phyloP scores from a whole-genome alignment of 768 basidiomycete genomes.

The Mycena rosella region DNA sequence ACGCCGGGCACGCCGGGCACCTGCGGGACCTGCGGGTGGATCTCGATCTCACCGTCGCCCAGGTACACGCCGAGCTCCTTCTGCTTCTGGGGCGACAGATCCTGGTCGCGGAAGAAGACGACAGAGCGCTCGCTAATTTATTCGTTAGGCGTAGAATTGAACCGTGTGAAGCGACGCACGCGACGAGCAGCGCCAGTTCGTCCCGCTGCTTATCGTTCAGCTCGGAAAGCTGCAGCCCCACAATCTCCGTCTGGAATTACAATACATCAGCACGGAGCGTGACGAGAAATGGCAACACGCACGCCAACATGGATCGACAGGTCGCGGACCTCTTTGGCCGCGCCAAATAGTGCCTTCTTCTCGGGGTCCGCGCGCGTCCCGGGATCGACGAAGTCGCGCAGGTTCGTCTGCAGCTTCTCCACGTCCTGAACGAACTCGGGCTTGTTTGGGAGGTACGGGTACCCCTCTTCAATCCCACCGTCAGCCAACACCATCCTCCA shows the following conservation, averaged over 20 bases:
- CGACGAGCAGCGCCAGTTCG: conserved; percentile 39
- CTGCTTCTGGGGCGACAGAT: conserved; percentile 36
- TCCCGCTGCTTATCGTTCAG: conserved; percentile 38
- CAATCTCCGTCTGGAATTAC: conserved; percentile 34
- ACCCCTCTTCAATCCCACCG: conserved; percentile 23
- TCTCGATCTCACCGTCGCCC: conserved; percentile 38
- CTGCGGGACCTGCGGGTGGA: conserved; percentile 40
- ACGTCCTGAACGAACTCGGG: conserved; percentile 39
- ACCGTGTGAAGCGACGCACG: conserved; percentile 8
- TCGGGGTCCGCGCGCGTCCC: conserved; percentile 37
- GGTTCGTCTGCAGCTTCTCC: conserved; percentile 36
- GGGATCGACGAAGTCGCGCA: conserved; percentile 37
- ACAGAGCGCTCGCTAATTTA: conserved; percentile 34
- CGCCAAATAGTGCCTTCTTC: conserved; percentile 39
- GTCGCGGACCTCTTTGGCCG: conserved; percentile 38
- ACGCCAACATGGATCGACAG: conserved; percentile 38
- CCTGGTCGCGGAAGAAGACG: conserved; percentile 40
- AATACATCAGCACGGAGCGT: background rate
- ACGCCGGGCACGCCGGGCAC: conserved; percentile 35
- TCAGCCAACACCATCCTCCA: background rate
- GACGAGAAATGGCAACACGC: background rate
- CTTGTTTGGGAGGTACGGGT: conserved; percentile 38
- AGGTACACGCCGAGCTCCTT: conserved; percentile 37
- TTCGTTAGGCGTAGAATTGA: no score
- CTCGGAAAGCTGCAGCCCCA: conserved; percentile 37